Percentiles rank a stretch among this genome's conserved stretches.
Conservation (phyloP, 2,329 filamentous ascomycete genomes). For the Colletotrichum paranaense region DNA sequence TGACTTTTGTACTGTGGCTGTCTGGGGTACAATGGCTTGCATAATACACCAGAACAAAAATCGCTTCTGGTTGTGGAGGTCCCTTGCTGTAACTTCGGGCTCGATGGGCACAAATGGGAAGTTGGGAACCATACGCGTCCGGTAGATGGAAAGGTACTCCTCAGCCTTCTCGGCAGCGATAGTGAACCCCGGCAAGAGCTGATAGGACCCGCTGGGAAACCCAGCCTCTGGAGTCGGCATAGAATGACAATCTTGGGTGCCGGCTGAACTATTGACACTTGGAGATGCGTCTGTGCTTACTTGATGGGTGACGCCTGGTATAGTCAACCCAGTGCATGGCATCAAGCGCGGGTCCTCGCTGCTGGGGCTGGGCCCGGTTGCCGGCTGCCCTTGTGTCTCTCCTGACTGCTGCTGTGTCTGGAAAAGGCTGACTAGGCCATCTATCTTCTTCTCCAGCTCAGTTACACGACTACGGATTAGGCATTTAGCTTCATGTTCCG, state of each 20-base stretch:
- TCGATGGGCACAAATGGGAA: conserved; percentile 53
- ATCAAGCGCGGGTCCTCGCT: neutral
- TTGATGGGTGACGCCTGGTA: neutral
- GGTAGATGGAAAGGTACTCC: conserved; percentile 47
- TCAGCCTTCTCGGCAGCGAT: conserved; percentile 48
- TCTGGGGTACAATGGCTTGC: conserved; percentile 46
- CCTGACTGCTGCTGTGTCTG: conserved; percentile 41
- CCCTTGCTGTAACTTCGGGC: conserved; percentile 38
- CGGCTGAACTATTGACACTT: neutral
- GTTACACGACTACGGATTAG: conserved; percentile 45
- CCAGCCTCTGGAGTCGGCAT: neutral
- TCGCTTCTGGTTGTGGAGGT: conserved; percentile 45
- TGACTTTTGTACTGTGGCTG: conserved; percentile 44
- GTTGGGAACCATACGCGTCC: conserved; percentile 44
- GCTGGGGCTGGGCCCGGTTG: neutral
- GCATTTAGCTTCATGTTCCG: neutral
- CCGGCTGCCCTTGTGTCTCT: neutral
- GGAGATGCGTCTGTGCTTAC: neutral
- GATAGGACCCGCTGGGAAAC: neutral
- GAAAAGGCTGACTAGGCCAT: conserved; percentile 52
- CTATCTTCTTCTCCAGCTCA: conserved; percentile 52
- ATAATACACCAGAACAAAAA: conserved; percentile 53
- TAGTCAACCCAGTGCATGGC: neutral
- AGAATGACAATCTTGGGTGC: neutral
- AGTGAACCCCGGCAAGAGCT: conserved; percentile 48